Evolutionary conservation across 1,284 basidiomycete species (phyloP).

Genomic region (Cryptococcus amylolentus): DNA sequence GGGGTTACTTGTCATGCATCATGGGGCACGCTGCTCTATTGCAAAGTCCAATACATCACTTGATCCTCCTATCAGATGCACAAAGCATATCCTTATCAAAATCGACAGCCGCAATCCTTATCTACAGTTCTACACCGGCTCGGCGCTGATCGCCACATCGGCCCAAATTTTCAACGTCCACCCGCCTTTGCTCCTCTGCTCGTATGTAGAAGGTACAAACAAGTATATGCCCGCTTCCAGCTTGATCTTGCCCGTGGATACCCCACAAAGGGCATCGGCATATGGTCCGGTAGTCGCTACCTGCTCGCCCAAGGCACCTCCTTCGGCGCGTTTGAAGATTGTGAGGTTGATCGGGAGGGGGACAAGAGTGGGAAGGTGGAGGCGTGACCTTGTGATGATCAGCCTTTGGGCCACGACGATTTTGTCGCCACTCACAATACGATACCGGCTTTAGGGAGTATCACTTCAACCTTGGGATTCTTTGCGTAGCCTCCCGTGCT

Average conservation of each 20-base stretch:
- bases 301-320: conserved; percentile 50
- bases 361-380: conserved; percentile 15
- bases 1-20: no score
- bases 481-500: conserved; percentile 59
- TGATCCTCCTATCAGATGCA: no score
- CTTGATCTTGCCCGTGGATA: conserved; percentile 58
- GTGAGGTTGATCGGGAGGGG: conserved; percentile 46
- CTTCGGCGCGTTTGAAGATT: conserved; percentile 35
- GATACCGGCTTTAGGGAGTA: conserved; percentile 56
- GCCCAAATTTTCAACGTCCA: conserved; percentile 21
- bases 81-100: not conserved
- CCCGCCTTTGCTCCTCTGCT: conserved; percentile 49
- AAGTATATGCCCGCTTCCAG: conserved; percentile 65
- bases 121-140: conserved; percentile 2
- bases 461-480: conserved; percentile 69
- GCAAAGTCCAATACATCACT: no score
- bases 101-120: not conserved
- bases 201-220: conserved; percentile 69
- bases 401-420: not conserved
- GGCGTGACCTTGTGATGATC: conserved; percentile 13
- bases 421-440: conserved; percentile 57
- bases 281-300: conserved; percentile 72
- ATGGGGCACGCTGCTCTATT: no score
- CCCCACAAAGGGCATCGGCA: conserved; percentile 66
- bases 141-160: conserved; percentile 14